Percentiles rank a stretch among this genome's conserved stretches.
phyloP scores from a whole-genome alignment of 345 rosid genomes.

The Arabidopsis suecica region DNA sequence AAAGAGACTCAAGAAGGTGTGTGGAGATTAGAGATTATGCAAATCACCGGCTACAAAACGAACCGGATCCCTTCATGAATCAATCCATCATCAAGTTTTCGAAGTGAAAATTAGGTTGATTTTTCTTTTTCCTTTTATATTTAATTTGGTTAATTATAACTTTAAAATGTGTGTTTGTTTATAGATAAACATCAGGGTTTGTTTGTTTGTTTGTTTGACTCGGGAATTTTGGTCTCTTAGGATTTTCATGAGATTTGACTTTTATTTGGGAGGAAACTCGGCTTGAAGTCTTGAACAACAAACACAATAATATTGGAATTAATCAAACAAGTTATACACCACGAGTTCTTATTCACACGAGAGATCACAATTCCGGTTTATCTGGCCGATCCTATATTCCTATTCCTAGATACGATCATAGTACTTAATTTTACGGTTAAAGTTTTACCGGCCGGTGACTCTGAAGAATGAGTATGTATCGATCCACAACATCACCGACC shows the following conservation, averaged over 20 bases:
- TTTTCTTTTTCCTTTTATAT: neutral
- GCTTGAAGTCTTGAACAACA: conserved; percentile 3
- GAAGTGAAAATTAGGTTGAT: neutral
- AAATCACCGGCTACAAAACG: neutral
- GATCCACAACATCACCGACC: neutral
- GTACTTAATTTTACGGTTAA: neutral
- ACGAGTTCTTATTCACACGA: conserved; percentile 25
- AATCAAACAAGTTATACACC: conserved; percentile 22
- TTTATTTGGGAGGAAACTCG: conserved; percentile 23
- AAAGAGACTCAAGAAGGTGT: neutral
- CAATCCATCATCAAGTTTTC: no score
- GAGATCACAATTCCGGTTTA: conserved; percentile 8
- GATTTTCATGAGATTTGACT: conserved; percentile 33
- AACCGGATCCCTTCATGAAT: no score
- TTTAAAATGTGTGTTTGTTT: neutral
- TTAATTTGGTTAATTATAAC: neutral
- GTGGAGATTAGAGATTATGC: neutral
- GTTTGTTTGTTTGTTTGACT: conserved; percentile 28
- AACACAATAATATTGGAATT: conserved; percentile 1
- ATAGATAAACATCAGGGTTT: neutral
- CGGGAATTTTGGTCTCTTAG: conserved; percentile 8
- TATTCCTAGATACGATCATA: neutral
- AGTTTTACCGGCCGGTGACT: neutral
- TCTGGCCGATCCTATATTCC: neutral
- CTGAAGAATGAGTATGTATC: neutral